These are phyloP conservation scores for Dictyostelium intermedium DNA, from an alignment of 78 protist species.

Conservation along the genomic window DNA sequence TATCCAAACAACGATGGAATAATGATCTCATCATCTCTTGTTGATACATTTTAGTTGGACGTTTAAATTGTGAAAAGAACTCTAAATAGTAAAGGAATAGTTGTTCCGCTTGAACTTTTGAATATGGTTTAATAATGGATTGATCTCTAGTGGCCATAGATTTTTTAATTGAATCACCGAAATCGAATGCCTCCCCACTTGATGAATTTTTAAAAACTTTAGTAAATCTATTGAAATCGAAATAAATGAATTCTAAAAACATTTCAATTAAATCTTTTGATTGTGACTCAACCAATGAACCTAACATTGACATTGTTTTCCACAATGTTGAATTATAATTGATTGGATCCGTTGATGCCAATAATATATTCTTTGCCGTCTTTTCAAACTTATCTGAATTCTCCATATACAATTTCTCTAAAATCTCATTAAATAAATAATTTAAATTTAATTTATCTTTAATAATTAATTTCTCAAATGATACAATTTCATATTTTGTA, in stretches of 20 bases:
- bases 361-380: conserved; percentile 17
- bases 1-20: conserved; percentile 2
- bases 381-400: neutral
- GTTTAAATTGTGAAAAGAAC: conserved; percentile 57
- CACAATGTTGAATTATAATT: conserved; percentile 19
- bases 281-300: conserved; percentile 9
- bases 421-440: neutral
- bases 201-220: neutral
- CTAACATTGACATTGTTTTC: conserved; percentile 32
- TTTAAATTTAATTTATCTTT: neutral
- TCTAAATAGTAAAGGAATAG: conserved; percentile 26
- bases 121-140: neutral
- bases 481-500: neutral
- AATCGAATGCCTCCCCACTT: neutral
- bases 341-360: neutral
- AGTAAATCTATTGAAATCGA: conserved; percentile 9
- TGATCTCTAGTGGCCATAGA: neutral
- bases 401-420: neutral
- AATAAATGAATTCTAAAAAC: conserved; percentile 25
- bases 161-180: neutral
- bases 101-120: conserved; percentile 10
- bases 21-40: neutral
- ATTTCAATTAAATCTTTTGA: conserved; percentile 19
- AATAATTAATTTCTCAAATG: neutral
- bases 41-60: conserved; percentile 3